phyloP scores from a whole-genome alignment of 352 stramenopile genomes.

The Globisporangium yorkense region DNA sequence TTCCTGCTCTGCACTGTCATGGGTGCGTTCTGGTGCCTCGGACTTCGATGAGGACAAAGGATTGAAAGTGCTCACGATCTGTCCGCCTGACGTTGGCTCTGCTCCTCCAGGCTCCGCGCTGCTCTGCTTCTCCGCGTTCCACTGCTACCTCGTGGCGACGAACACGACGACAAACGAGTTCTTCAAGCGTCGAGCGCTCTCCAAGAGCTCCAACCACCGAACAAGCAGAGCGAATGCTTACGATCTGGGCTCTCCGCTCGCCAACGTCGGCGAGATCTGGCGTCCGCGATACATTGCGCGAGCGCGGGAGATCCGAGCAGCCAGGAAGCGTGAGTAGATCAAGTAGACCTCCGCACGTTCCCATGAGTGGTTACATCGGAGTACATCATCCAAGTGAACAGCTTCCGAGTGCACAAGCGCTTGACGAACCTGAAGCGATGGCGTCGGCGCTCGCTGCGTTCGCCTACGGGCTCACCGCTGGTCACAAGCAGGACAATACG shows the following conservation, averaged over 20 bases:
- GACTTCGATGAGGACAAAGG: too few relatives aligned
- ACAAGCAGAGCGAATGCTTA: constrained; percentile 6
- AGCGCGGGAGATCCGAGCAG: background rate
- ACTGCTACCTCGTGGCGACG: constrained; percentile 40
- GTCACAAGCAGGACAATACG: background rate
- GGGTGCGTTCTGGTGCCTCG: constrained; percentile 18
- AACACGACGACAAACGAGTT: constrained; percentile 76
- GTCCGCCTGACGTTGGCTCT: background rate
- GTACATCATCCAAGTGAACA: too few relatives aligned
- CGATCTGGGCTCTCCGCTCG: constrained; percentile 10
- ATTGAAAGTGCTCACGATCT: too few relatives aligned
- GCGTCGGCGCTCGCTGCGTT: constrained; percentile 9
- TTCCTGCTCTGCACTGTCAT: constrained; percentile 44
- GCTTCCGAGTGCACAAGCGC: background rate
- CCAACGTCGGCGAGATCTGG: constrained; percentile 29
- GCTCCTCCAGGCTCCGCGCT: constrained; percentile 26
- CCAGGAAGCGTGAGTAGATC: background rate
- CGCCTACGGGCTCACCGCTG: background rate
- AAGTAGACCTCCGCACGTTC: background rate
- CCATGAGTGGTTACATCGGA: background rate
- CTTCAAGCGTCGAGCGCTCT: constrained; percentile 42
- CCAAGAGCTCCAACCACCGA: background rate
- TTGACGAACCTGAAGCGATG: background rate
- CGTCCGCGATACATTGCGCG: constrained; percentile 21
- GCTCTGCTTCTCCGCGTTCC: constrained; percentile 42